Conservation (phyloP, 495 filamentous ascomycete species). For the Sabuloglossum arenarium region DNA sequence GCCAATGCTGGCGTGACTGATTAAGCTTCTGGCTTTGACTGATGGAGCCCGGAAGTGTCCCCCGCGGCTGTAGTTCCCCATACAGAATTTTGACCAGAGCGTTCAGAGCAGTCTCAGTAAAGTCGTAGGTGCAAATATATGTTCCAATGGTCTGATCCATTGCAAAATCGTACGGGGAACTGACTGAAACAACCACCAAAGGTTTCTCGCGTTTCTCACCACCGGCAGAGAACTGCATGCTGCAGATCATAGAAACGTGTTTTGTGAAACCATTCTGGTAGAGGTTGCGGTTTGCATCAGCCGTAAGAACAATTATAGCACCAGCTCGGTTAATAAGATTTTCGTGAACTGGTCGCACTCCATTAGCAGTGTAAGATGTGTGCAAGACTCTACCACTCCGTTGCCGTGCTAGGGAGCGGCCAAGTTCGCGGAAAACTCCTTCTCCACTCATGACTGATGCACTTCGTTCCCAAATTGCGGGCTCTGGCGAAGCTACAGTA, state of each 20-base stretch:
- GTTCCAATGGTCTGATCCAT: conserved; percentile 72
- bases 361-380: conserved; percentile 80
- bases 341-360: conserved; percentile 73
- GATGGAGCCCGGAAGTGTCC: conserved; percentile 57
- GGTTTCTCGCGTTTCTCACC: conserved; percentile 40
- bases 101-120: conserved; percentile 72
- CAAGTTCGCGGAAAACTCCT: conserved; percentile 67
- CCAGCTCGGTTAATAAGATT: conserved; percentile 71
- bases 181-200: conserved; percentile 69
- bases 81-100: conserved; percentile 64
- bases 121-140: conserved; percentile 85
- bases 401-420: conserved; percentile 59
- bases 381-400: conserved; percentile 65
- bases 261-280: conserved; percentile 86
- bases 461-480: conserved; percentile 35
- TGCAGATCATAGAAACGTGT: conserved; percentile 86
- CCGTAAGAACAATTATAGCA: conserved; percentile 70
- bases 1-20: conserved; percentile 70
- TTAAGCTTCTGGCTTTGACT: conserved; percentile 63
- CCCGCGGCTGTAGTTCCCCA: conserved; percentile 52
- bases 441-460: conserved; percentile 68
- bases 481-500: conserved; percentile 22
- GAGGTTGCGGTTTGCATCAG: conserved; percentile 73
- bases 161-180: conserved; percentile 88
- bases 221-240: conserved; percentile 34